Evolutionary conservation across 2,329 filamentous ascomycete genomes (phyloP), one percentile per base, ranked within the genome.

Genomic region (Chaetomium strumarium): DNA sequence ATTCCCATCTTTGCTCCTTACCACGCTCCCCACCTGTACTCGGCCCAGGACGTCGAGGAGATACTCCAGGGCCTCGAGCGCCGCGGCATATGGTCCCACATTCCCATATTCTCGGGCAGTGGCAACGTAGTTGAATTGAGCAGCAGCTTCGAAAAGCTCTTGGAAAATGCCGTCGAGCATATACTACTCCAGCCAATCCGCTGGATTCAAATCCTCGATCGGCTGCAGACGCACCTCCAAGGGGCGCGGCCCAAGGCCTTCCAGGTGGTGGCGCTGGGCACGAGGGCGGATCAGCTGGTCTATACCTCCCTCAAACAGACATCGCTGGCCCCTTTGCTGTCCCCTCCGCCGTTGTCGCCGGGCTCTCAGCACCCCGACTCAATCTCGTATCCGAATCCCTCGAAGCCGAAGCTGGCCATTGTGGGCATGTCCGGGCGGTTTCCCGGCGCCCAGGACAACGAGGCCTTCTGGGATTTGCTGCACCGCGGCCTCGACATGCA

Each of bases 381-480:
- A n/a, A n/a, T n/a, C n/a, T n/a, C n/a, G n/a, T n/a, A n/a, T n/a
- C n/a, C n/a, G n/a, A n/a, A n/a, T n/a, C n/a, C n/a, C n/a, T n/a
- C n/a, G n/a, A 12, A 13, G 19, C 10, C 40, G 40, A 60, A 48
- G 53, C 80, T 87, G 62, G 84, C 84, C 57, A 85, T 87, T 54
- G 77, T 86, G 41, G 83, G 83, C 56, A 82, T 85, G 74, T 78
- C 83, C 42, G 83, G 83, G 58, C 75, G 84, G 46, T 83, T 84
- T 63, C 83, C 84, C 11, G 68, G 62, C 52, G 80, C 82, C 54
- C 76, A 77, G 17, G 78, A 75, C 60, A 75, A 77, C 43, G 80
- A 85, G 37, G 73, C 75, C 31, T 79, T 86, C 47, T 89, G 85
- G 85, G 78, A 86, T 33, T 70, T 89, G 2, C 72, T 90, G 9